Evolutionary conservation across 495 filamentous ascomycete genomes (phyloP).

Genomic region (Penicillium paxilli): DNA sequence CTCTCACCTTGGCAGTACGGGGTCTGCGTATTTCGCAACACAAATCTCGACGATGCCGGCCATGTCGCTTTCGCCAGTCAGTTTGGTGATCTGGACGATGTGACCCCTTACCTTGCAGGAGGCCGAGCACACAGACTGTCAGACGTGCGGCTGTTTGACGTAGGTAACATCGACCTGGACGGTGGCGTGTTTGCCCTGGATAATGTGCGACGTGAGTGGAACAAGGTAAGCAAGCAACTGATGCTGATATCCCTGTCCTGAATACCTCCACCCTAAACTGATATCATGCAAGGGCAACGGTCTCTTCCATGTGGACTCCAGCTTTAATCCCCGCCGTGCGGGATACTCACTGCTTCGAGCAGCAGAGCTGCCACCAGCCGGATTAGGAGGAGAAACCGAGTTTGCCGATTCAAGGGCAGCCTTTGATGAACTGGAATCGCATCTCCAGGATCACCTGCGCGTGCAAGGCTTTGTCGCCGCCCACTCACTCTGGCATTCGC

Average conservation of each 20-base stretch:
- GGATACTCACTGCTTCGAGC: conserved; percentile 55
- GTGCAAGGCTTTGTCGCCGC: conserved; percentile 52
- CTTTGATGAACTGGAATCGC: conserved; percentile 47
- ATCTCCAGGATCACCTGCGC: conserved; percentile 37
- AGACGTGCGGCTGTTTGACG: conserved; percentile 58
- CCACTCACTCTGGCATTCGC: conserved; percentile 54
- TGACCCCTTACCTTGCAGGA: conserved; percentile 49
- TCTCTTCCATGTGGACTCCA: conserved; percentile 60
- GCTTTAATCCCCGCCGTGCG: conserved; percentile 61
- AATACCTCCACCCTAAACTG: not conserved
- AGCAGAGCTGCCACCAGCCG: conserved; percentile 48
- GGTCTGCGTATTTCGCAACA: conserved; percentile 54
- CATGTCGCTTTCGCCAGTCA: conserved; percentile 55
- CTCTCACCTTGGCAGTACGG: conserved; percentile 48
- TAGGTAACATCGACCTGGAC: conserved; percentile 40
- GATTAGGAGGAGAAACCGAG: conserved; percentile 54
- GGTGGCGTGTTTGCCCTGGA: conserved; percentile 21
- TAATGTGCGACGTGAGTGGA: conserved; percentile 34
- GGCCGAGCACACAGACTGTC: conserved; percentile 48
- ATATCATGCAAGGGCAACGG: conserved; percentile 43
- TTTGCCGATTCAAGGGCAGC: conserved; percentile 59
- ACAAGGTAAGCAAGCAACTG: conserved; percentile 17
- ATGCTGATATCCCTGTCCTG: not conserved
- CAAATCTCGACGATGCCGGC: conserved; percentile 48
- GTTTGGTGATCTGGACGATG: conserved; percentile 60